phyloP scores from a whole-genome alignment of 129 eudicot species.

The sunflower (Helianthus annuus) region DNA sequence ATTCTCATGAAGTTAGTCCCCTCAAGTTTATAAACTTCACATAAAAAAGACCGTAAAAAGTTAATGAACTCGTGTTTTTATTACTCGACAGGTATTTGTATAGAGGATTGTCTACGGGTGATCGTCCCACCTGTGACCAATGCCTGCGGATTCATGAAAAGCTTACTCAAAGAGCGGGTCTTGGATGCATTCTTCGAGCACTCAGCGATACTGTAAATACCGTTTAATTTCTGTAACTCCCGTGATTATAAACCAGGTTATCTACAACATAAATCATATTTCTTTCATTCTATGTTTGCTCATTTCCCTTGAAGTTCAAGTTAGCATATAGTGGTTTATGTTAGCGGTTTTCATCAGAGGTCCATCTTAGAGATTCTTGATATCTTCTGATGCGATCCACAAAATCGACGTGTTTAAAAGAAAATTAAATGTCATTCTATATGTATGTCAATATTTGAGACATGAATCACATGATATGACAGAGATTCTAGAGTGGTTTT shows the following conservation, averaged over 20 bases:
- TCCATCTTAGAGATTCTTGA: neutral
- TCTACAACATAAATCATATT: neutral
- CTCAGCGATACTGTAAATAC: conserved; percentile 87
- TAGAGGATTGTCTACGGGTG: conserved; percentile 95
- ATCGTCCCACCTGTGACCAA: conserved; percentile 96
- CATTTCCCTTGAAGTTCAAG: neutral
- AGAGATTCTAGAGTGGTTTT: too few species aligned
- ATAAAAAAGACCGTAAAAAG: neutral
- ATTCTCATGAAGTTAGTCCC: conserved; percentile 90
- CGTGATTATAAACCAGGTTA: conserved; percentile 13
- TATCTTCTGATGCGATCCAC: neutral
- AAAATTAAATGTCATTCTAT: neutral
- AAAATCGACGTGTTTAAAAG: neutral
- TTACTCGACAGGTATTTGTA: conserved; percentile 63
- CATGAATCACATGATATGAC: neutral
- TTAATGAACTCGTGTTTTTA: neutral
- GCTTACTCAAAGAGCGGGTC: conserved; percentile 86
- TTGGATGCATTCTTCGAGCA: conserved; percentile 92
- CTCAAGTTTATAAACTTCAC: neutral
- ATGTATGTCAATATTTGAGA: neutral
- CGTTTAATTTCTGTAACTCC: conserved; percentile 39
- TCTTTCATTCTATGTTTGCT: neutral
- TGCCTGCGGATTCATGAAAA: conserved; percentile 91
- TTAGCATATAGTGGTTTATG: neutral
- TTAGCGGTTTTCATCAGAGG: neutral